Evolutionary conservation across 768 basidiomycete species (phyloP).

Genomic region (Tulasnella calospora): DNA sequence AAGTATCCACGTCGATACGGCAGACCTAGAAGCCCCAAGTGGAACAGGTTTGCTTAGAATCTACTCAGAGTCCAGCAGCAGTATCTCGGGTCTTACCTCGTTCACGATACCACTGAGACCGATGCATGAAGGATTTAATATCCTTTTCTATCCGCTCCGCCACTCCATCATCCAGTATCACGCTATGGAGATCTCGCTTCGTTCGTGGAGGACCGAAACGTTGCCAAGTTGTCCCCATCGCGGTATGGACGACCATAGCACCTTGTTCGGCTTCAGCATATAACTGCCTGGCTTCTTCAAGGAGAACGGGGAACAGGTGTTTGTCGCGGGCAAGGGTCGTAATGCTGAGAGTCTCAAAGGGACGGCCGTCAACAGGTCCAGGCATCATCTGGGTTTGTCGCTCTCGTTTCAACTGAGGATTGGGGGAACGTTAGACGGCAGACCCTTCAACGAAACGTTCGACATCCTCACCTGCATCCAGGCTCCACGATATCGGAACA

Average conservation of each 20-base stretch:
- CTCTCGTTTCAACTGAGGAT: conserved; percentile 79
- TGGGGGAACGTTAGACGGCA: neutral
- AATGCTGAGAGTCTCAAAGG: conserved; percentile 96
- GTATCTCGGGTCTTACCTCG: conserved; percentile 57
- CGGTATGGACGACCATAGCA: conserved; percentile 91
- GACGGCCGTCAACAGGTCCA: conserved; percentile 83
- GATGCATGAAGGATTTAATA: conserved; percentile 69
- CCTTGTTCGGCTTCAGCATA: conserved; percentile 85
- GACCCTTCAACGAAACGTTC: neutral
- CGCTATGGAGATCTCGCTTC: conserved; percentile 81
- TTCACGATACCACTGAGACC: conserved; percentile 93
- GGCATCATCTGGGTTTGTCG: conserved; percentile 83
- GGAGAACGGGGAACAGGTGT: conserved; percentile 66
- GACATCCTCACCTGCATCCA: conserved; percentile 81
- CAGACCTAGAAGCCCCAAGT: conserved; percentile 61
- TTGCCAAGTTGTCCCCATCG: conserved; percentile 97
- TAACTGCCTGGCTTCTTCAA: conserved; percentile 83
- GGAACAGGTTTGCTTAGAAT: neutral
- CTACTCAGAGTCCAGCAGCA: neutral
- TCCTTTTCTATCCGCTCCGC: conserved; percentile 80
- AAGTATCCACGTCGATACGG: conserved; percentile 96
- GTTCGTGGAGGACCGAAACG: conserved; percentile 89
- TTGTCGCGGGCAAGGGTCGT: conserved; percentile 89
- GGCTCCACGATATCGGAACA: conserved; percentile 79
- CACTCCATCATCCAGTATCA: conserved; percentile 79